Evolutionary conservation across 2,329 filamentous ascomycete genomes (phyloP).

Genomic region (Ceratocystis lukuohia): DNA sequence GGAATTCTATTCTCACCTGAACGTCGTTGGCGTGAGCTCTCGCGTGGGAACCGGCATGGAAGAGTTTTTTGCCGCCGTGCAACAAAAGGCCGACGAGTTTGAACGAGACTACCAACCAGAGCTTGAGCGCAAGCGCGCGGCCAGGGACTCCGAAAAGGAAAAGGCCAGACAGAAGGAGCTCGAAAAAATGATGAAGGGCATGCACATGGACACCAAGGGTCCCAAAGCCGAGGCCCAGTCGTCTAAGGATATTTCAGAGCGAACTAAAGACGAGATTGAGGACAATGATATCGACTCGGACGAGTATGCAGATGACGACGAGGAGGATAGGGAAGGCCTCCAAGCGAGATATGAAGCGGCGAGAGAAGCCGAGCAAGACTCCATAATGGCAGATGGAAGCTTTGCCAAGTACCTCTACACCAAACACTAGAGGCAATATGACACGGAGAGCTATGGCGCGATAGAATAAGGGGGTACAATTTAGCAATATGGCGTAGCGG

Average conservation of each 20-base stretch:
- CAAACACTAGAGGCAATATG: constrained; percentile 26
- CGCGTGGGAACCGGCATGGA: constrained; percentile 86
- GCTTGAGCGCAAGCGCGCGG: constrained; percentile 61
- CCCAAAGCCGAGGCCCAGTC: constrained; percentile 18
- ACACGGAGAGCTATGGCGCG: background rate
- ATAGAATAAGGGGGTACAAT: background rate
- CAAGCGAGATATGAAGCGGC: constrained; percentile 66
- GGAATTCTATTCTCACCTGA: constrained; percentile 91
- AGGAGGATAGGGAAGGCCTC: constrained; percentile 50
- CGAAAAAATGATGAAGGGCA: constrained; percentile 87
- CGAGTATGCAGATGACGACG: constrained; percentile 45
- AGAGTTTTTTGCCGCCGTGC: constrained; percentile 83
- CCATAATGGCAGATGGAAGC: constrained; percentile 41
- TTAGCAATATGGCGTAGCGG: background rate
- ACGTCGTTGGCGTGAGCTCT: constrained; percentile 81
- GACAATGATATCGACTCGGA: constrained; percentile 47
- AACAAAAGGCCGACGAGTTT: constrained; percentile 79
- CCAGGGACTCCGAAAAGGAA: constrained; percentile 63
- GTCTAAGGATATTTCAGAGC: constrained; percentile 29
- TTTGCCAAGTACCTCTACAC: constrained; percentile 47
- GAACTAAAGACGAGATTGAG: constrained; percentile 36
- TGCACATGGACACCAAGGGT: constrained; percentile 39
- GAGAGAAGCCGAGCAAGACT: constrained; percentile 44
- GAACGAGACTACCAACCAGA: constrained; percentile 83
- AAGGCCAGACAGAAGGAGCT: constrained; percentile 65